Base-by-base conservation (phyloP, 768 basidiomycete species). In the Podaxis pistillaris region DNA sequence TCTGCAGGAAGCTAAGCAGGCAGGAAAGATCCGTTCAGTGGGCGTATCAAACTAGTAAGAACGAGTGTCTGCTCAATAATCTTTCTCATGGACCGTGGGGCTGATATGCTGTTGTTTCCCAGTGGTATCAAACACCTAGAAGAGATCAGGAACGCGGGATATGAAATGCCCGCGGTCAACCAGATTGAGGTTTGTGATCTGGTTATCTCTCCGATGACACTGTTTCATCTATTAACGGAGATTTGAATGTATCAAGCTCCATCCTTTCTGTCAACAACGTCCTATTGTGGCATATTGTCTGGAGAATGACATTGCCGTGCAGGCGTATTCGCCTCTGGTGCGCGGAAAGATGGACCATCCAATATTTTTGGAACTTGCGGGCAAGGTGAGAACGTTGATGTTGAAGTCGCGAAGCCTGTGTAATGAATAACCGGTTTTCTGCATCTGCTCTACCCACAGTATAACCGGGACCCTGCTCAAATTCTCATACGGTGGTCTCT, bases 401-500 rank as follows among this genome's bases (percentile, higher is more conserved):
- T 49, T 33, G 33, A 22, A 46, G 44, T 22, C 12, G 19, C 19
- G 7, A 19, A 46, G 44, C n/a, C 19, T 17, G n/a, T n/a, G 2
- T 19, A 19, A 46, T 19, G 15, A 19, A n/a, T 22, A 6, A 17
- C 44, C 44, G 44, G 44, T 4, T n/a, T 46, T n/a, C 19, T 5
- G 17, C 19, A n/a, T 19, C 44, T 41, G 50, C 17, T 30, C 13
- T 40, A n/a, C 24, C 40, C n/a, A 24, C 17, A 92, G 87, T 73
- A 86, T 65, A 72, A 73, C 40, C 84, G 85, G 56, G 84, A 87
- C 44, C 82, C 83, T 6, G 87, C 93, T 26, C 95, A 97, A 68
- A 79, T 96, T 51, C 82, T 97, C 19, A 76, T 96, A 58, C 85
- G 96, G 17, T 97, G 94, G 93, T 95, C 93, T 33, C 75, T 98